phyloP scores from a whole-genome alignment of 768 basidiomycete genomes.

The Gloeophyllum trabeum region DNA sequence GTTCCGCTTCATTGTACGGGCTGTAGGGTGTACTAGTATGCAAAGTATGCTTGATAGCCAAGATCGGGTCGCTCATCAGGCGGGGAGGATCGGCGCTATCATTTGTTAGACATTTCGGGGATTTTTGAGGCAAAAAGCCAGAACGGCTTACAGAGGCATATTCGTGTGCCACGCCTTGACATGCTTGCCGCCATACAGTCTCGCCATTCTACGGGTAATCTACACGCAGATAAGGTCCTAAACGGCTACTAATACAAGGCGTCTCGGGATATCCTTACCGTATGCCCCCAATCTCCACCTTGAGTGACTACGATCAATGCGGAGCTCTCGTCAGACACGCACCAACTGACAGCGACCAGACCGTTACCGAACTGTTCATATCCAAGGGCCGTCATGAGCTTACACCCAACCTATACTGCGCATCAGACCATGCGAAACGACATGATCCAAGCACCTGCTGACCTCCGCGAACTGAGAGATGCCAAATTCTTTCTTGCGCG shows the following conservation, averaged over 20 bases:
- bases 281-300: constrained; percentile 36
- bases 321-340: neutral
- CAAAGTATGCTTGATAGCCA: constrained; percentile 12
- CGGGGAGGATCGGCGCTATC: constrained; percentile 15
- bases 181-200: constrained; percentile 26
- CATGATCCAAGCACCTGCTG: neutral
- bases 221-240: constrained; percentile 6
- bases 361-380: constrained; percentile 17
- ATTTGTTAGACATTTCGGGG: neutral
- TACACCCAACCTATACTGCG: constrained; percentile 5
- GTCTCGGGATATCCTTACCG: too few species aligned
- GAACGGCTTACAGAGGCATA: constrained; percentile 24
- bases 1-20: constrained; percentile 23
- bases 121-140: neutral
- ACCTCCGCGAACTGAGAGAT: constrained; percentile 46
- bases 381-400: constrained; percentile 17
- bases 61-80: constrained; percentile 13
- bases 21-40: too few species aligned
- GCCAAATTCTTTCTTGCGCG: constrained; percentile 39
- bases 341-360: neutral
- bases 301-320: constrained; percentile 25
- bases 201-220: constrained; percentile 24
- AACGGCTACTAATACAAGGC: neutral
- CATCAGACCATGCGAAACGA: neutral
- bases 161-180: constrained; percentile 45